Percentiles rank a stretch among this genome's conserved stretches.
These are phyloP conservation scores for Periconia macrospinosa DNA, from an alignment of 2,329 filamentous ascomycete genomes.

Conservation along the genomic window DNA sequence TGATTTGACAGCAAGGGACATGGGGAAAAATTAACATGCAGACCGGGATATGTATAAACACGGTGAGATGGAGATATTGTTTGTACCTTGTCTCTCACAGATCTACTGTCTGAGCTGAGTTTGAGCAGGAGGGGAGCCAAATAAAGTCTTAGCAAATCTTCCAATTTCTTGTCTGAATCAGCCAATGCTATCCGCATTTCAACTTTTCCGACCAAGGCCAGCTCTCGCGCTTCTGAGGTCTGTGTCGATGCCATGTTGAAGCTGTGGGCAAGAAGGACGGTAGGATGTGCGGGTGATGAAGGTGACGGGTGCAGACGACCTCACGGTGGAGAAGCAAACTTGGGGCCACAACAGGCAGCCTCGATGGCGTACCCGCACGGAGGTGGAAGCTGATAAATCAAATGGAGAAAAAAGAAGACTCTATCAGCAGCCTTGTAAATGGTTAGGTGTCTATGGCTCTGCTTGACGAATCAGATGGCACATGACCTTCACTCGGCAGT, in stretches of 20 bases:
- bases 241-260: conserved; percentile 35
- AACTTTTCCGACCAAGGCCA: conserved; percentile 80
- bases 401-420: background rate
- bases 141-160: conserved; percentile 75
- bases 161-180: conserved; percentile 80
- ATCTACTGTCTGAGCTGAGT: conserved; percentile 75
- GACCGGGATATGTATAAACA: background rate
- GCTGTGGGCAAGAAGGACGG: conserved; percentile 1
- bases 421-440: too few relatives aligned
- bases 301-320: background rate
- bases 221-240: conserved; percentile 67
- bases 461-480: conserved; percentile 5
- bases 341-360: conserved; percentile 20
- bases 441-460: conserved; percentile 11
- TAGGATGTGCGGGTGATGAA: background rate
- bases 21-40: background rate
- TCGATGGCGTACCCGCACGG: conserved; percentile 2
- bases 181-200: conserved; percentile 83
- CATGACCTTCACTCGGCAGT: background rate
- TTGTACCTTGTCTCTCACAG: conserved; percentile 74
- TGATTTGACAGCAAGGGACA: conserved; percentile 1
- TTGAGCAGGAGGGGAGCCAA: conserved; percentile 83
- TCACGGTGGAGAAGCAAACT: background rate
- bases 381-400: conserved; percentile 5
- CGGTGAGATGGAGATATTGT: background rate